Base-by-base conservation (phyloP, 371 early-diverging fungal genomes). In the Dichotomocladium elegans region DNA sequence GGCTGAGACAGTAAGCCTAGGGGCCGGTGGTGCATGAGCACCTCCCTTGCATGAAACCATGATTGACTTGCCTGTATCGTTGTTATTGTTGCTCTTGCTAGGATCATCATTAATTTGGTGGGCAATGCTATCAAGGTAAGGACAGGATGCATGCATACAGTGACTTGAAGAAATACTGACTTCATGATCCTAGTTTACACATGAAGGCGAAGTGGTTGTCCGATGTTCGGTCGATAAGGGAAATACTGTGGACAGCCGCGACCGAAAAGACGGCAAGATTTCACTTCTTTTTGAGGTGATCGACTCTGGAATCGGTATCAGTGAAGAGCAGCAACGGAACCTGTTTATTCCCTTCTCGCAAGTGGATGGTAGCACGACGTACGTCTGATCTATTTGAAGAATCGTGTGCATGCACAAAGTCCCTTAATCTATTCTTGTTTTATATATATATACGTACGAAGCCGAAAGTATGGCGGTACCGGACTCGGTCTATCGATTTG, bases 401-500 rank as follows among this genome's bases (percentile, higher is more conserved):
- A 9, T n/a, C 11, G 19, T 14, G 15, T 28, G 21, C 3, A 17
- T 42, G 19, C 14, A 33, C 33, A 4, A 5, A 34, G n/a, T 15
- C 19, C 15, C 12, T 1, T 24, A 25, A 26, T 41, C 5, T 47
- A 11, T 30, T 49, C 15, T 30, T 41, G n/a, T n/a, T n/a, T n/a
- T n/a, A n/a, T n/a, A n/a, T n/a, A n/a, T n/a, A n/a, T n/a, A n/a
- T n/a, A n/a, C n/a, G n/a, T n/a, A 14, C 44, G 7, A 47, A 71
- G 67, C 9, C 77, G 82, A 21, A 80, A 74, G 51, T 83, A 79
- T 56, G 83, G 83, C 27, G 86, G 86, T 7, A 82, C 83, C 4
- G 86, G 86, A 3, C 58, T 85, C 8, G 86, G 86, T 0, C 61
- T 85, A 2, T 70, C 77, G 14, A 83, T 85, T 29, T 79, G 79